Evolutionary conservation across 1,284 basidiomycete species (phyloP), one percentile per base, ranked within the genome.

Genomic region (Trichosporon faecale): DNA sequence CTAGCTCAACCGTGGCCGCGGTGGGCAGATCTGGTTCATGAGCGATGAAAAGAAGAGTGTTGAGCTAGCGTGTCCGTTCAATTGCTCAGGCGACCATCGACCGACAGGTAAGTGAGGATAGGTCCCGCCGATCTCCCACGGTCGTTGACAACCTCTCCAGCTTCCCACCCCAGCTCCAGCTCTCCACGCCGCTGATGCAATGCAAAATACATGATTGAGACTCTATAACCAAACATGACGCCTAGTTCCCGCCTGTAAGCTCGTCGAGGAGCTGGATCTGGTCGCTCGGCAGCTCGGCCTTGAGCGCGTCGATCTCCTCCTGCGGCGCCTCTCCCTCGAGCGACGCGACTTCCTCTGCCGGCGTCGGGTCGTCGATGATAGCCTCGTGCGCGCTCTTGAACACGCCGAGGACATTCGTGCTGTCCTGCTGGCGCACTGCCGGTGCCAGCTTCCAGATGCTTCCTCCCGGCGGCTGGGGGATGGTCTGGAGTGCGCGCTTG

Each of bases 381-480:
- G 57, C 57, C 27, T 61, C 57, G 16, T 33, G 2, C 7, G 57
- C 57, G 18, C 29, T 61, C 29, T 61, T 33, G 57, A 61, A 61
- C 29, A 61, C 57, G 57, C 57, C 57, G 31, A 61, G 57, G 3
- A 64, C 63, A 18, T 40, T 37, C 4, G 37, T 68, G 25, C 60
- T 64, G 67, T 71, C 70, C 65, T 68, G 67, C 67, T 71, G 70
- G 46, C 66, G 60, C 2, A 44, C 27, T 1, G 70, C 70, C 2
- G 70, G 67, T 1, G 29, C 37, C 23, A 71, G 67, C 12, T 40
- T 31, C 70, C 70, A 71, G 18, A 64, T 55, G 23, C 52, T 55
- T 3, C 67, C 67, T 2, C 33, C 49, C 35, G 33, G 61, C 29
- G 70, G 70, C 21, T 16, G 18, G 40, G 68, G 61, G 40, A 71